Conservation (phyloP, 169 alveolate species). For the Miamiensis avidus region DNA sequence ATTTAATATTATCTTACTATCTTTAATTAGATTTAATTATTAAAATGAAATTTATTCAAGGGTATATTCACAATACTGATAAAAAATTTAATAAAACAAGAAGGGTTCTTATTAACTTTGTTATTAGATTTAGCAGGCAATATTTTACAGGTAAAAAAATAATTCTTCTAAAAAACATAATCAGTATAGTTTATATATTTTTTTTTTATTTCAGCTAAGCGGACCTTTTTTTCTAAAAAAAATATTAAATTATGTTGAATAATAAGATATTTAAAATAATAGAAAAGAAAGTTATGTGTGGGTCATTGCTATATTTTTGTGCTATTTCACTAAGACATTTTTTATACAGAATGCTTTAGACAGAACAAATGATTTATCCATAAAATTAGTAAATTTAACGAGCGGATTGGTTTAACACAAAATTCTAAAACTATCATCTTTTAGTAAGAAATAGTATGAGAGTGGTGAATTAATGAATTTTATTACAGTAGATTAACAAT, state of each 20-base stretch:
- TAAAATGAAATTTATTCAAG: no score
- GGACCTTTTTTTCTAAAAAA: neutral
- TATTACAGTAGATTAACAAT: neutral
- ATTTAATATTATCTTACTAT: no score
- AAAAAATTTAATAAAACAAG: no score
- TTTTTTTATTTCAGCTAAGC: no score
- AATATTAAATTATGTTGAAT: neutral
- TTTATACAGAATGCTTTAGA: neutral
- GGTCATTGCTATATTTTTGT: neutral
- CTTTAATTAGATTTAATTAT: no score
- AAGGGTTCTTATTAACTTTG: no score
- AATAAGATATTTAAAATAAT: neutral
- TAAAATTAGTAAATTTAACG: no score
- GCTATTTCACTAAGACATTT: neutral
- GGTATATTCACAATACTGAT: no score
- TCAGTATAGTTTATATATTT: no score
- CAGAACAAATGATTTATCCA: neutral
- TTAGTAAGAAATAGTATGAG: constrained; percentile 4
- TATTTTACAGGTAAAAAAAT: no score
- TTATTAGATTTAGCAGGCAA: no score
- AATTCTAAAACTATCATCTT: constrained; percentile 12
- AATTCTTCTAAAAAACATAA: no score
- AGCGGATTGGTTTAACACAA: neutral
- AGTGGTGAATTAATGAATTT: neutral
- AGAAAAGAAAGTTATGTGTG: neutral